Conservation (phyloP, 169 alveolate species). For the Plasmodium vivax region DNA sequence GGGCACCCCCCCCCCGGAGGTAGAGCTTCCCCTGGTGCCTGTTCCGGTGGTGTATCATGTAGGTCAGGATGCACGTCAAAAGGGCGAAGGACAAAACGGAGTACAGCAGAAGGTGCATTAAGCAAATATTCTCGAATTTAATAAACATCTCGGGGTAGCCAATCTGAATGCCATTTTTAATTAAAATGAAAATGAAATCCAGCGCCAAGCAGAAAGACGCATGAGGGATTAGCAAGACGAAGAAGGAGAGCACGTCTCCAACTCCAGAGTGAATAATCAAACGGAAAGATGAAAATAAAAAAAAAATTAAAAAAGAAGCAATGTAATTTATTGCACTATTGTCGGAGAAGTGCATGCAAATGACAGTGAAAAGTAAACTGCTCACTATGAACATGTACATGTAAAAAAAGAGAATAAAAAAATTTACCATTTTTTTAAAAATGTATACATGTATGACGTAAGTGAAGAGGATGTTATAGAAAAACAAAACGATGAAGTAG, state of each 20-base stretch:
- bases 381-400: slow-evolving; percentile 34
- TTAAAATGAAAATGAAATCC: slow-evolving; percentile 51
- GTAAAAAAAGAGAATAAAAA: slow-evolving; percentile 7
- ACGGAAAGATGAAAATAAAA: slow-evolving; percentile 55
- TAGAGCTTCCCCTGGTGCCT: neutral
- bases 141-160: slow-evolving; percentile 9
- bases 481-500: slow-evolving; percentile 33
- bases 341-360: slow-evolving; percentile 56
- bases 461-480: slow-evolving; percentile 40
- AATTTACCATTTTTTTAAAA: slow-evolving; percentile 10
- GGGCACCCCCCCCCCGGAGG: neutral
- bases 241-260: neutral
- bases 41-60: slow-evolving; percentile 19
- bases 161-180: slow-evolving; percentile 39
- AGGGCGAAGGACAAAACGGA: slow-evolving; percentile 25
- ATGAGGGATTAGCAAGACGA: slow-evolving; percentile 54
- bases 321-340: slow-evolving; percentile 61
- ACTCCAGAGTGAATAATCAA: slow-evolving; percentile 59
- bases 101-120: slow-evolving; percentile 31
- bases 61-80: slow-evolving; percentile 1
- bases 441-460: slow-evolving; percentile 23
- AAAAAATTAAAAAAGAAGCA: slow-evolving; percentile 45
- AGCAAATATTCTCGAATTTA: slow-evolving; percentile 19
- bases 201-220: slow-evolving; percentile 52
- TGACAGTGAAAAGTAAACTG: slow-evolving; percentile 53